phyloP scores from a whole-genome alignment of 805 yeast species.

The Saturnispora silvae region DNA sequence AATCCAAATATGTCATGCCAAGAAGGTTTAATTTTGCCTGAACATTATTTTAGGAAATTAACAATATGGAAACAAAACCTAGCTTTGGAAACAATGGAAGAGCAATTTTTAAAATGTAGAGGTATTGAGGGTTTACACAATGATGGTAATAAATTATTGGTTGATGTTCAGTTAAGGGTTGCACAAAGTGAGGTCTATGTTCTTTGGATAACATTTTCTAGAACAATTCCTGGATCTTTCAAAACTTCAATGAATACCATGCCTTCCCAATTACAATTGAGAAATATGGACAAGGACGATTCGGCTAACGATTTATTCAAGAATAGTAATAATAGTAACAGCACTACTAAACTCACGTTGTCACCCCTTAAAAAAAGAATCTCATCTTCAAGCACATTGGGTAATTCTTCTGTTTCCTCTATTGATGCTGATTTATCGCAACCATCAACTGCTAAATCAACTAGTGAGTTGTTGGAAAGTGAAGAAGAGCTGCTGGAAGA shows the following conservation, averaged over 20 bases:
- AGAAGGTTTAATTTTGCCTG: slow-evolving; percentile 79
- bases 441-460: neutral
- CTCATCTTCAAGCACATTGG: slow-evolving; percentile 4
- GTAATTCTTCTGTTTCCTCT: too few relatives aligned
- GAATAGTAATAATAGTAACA: neutral
- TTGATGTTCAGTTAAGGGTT: slow-evolving; percentile 77
- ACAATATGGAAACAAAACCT: slow-evolving; percentile 30
- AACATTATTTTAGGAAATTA: slow-evolving; percentile 75
- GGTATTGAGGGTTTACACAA: slow-evolving; percentile 63
- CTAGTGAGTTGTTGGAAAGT: slow-evolving; percentile 4
- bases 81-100: slow-evolving; percentile 33
- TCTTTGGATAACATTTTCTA: slow-evolving; percentile 81
- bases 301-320: slow-evolving; percentile 3
- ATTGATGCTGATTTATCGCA: slow-evolving; percentile 4
- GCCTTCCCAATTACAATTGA: slow-evolving; percentile 7
- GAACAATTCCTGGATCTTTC: slow-evolving; percentile 22
- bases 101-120: slow-evolving; percentile 44
- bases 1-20: slow-evolving; percentile 29
- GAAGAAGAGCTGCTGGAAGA: slow-evolving; percentile 25
- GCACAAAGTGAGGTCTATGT: slow-evolving; percentile 47
- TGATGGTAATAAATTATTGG: slow-evolving; percentile 53
- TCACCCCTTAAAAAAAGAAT: neutral
- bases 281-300: slow-evolving; percentile 7
- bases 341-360: neutral
- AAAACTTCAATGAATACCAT: slow-evolving; percentile 2